phyloP scores from a whole-genome alignment of 2,329 filamentous ascomycete genomes.

The Raffaelea deltoideospora region DNA sequence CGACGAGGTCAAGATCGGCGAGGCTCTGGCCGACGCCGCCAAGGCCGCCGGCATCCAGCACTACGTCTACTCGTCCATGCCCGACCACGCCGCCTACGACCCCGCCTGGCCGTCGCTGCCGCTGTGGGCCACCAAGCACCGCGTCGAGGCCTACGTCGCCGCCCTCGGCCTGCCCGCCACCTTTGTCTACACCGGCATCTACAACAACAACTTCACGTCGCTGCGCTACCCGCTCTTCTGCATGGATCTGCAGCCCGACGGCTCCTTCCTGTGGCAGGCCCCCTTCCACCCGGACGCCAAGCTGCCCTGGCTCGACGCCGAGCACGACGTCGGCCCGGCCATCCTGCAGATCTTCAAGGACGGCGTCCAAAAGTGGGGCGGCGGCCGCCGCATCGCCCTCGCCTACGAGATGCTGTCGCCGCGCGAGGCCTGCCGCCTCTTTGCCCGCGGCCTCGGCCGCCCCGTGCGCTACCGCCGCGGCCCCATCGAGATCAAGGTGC shows the following conservation, averaged over 20 bases:
- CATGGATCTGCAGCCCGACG: slow-evolving; percentile 66
- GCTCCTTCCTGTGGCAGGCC: slow-evolving; percentile 82
- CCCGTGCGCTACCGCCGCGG: slow-evolving; percentile 65
- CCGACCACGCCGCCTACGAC: slow-evolving; percentile 74
- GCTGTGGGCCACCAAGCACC: slow-evolving; percentile 84
- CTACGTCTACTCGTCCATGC: slow-evolving; percentile 95
- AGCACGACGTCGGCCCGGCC: slow-evolving; percentile 88
- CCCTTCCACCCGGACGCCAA: slow-evolving; percentile 84
- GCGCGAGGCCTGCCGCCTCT: slow-evolving; percentile 64
- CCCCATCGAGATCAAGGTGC: slow-evolving; percentile 70
- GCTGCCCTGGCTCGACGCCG: slow-evolving; percentile 88
- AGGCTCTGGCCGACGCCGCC: slow-evolving; percentile 76
- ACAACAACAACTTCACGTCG: slow-evolving; percentile 98
- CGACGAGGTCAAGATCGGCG: slow-evolving; percentile 81
- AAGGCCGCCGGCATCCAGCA: slow-evolving; percentile 74
- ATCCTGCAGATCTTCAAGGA: slow-evolving; percentile 93
- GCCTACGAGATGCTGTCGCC: slow-evolving; percentile 85
- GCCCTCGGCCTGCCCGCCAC: slow-evolving; percentile 72
- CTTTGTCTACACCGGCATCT: slow-evolving; percentile 92
- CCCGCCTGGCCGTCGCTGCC: slow-evolving; percentile 68
- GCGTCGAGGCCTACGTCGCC: slow-evolving; percentile 80
- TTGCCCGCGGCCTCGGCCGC: slow-evolving; percentile 62
- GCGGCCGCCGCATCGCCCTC: slow-evolving; percentile 57
- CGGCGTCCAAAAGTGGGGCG: slow-evolving; percentile 71
- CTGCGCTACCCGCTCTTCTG: slow-evolving; percentile 86